These are phyloP conservation scores for Cucumis hystrix DNA, from an alignment of 306 rosid species.

Conservation along the genomic window DNA sequence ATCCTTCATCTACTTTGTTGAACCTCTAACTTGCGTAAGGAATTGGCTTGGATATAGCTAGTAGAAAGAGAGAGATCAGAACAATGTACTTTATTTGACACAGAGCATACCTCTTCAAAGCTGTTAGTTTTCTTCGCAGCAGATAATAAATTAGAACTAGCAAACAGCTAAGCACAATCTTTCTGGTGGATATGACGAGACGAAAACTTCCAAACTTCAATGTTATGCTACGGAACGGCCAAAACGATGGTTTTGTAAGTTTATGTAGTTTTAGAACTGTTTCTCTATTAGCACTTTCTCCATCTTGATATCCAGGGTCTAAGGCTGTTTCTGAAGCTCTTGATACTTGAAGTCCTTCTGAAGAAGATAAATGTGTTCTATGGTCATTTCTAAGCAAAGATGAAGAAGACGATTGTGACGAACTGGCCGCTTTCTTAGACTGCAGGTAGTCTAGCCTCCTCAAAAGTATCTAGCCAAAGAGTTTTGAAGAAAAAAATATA, in stretches of 20 bases:
- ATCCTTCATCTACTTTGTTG: too few relatives aligned
- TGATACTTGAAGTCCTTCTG: conserved; percentile 12
- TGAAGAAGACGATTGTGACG: conserved; percentile 22
- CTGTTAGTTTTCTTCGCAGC: conserved; percentile 40
- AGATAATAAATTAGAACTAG: conserved; percentile 37
- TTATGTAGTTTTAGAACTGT: conserved; percentile 33
- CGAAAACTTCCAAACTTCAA: conserved; percentile 48
- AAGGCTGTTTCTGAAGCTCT: conserved; percentile 17
- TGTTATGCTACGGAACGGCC: conserved; percentile 51
- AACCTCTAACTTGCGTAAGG: too few relatives aligned
- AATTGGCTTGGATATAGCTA: background rate
- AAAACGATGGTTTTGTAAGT: conserved; percentile 41
- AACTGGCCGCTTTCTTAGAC: conserved; percentile 33
- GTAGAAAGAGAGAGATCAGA: background rate
- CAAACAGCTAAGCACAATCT: conserved; percentile 44
- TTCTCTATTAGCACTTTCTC: conserved; percentile 17
- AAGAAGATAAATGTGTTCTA: conserved; percentile 15
- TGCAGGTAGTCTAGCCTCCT: conserved; percentile 49
- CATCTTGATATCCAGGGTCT: conserved; percentile 16
- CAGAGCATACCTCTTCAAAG: conserved; percentile 36
- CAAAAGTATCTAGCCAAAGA: conserved; percentile 34
- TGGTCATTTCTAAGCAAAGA: conserved; percentile 15
- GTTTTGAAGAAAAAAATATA: background rate
- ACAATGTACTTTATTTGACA: background rate
- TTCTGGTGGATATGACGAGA: conserved; percentile 46